Base-by-base conservation (phyloP, 2,329 filamentous ascomycete species). In the Paracoccidioides brasiliensis region DNA sequence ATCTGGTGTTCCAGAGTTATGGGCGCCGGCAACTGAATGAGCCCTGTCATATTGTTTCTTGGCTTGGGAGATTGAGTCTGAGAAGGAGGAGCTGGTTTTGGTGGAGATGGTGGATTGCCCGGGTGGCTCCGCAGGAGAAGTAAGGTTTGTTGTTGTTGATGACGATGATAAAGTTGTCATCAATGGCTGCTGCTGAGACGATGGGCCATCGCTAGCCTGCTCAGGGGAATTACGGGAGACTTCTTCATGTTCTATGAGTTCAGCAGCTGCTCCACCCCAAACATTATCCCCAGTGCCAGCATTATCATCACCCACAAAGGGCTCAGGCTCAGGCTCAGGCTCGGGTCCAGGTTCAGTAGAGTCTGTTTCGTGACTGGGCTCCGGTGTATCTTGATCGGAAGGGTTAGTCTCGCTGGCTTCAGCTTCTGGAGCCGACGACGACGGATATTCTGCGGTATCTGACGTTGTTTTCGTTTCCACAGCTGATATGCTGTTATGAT, bases 211-310 rank as follows among this genome's bases (percentile, higher is more conserved):
- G 55, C 79, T 66, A 10, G 76, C 69, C 57, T 81, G 78, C 48
- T 81, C 69, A 32, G 76, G 66, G 38, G 78, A 70, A 43, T 55
- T 30, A 51, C 38, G 28, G 75, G 71, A 55, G 72, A 68, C 40
- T 71, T 73, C 54, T 75, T 72, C 10, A 74, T 72, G 41, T 73
- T 38, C 41, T 37, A 53, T 42, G 37, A 45, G 67, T 62, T 80
- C 74, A 48, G 78, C 76, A 68, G 78, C 75, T 55, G 76, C 76
- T 64, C 79, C 73, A 63, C 75, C 77, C 63, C 75, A 80, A 35
- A 81, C 76, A 64, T 53, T 53, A 53, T n/a, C 15, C 41, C n/a
- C 52, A 45, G n/a, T 45, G 14, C n/a, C 28, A 41, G 15, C 8
- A 42, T 10, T 30, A 22, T 52, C 38, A 41, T 42, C 37, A 40